Percentiles rank a stretch among this genome's conserved stretches.
These are phyloP conservation scores for Trifolium dubium DNA, from an alignment of 306 rosid genomes.

Conservation along the genomic window DNA sequence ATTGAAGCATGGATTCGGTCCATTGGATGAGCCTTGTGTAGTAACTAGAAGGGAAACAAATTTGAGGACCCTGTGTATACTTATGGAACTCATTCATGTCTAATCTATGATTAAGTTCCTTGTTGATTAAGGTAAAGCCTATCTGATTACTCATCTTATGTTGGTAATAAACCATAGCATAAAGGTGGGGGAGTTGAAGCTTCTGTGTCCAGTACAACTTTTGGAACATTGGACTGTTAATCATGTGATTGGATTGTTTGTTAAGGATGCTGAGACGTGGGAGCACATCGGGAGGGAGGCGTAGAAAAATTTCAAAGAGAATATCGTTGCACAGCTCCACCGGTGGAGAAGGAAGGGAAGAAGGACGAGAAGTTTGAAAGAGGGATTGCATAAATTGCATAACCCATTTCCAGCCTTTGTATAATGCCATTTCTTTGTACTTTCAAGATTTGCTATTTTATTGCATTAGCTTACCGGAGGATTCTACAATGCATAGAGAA, in stretches of 20 bases:
- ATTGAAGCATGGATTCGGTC: slow-evolving; percentile 22
- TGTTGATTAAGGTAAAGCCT: slow-evolving; percentile 16
- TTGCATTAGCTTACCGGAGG: neutral
- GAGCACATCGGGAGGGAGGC: slow-evolving; percentile 32
- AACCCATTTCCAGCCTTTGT: slow-evolving; percentile 33
- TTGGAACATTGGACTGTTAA: slow-evolving; percentile 36
- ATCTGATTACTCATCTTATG: slow-evolving; percentile 19
- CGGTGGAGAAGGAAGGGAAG: neutral
- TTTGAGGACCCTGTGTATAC: slow-evolving; percentile 4
- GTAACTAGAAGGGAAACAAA: slow-evolving; percentile 1
- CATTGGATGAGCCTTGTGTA: slow-evolving; percentile 29
- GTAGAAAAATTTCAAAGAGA: slow-evolving; percentile 40
- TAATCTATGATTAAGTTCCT: slow-evolving; percentile 5
- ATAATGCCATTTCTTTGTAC: slow-evolving; percentile 12
- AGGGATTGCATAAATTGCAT: neutral
- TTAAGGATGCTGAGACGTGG: slow-evolving; percentile 37
- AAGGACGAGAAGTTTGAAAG: neutral
- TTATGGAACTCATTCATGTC: slow-evolving; percentile 7
- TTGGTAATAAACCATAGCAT: slow-evolving; percentile 38
- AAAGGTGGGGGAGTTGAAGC: slow-evolving; percentile 37
- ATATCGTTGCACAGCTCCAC: slow-evolving; percentile 35
- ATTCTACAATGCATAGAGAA: neutral
- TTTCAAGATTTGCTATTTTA: neutral
- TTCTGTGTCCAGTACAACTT: slow-evolving; percentile 38
- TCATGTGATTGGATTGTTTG: slow-evolving; percentile 29